Evolutionary conservation across 1,284 basidiomycete genomes (phyloP), one percentile per base, ranked within the genome.

Genomic region (Phellopilus nigrolimitatus): DNA sequence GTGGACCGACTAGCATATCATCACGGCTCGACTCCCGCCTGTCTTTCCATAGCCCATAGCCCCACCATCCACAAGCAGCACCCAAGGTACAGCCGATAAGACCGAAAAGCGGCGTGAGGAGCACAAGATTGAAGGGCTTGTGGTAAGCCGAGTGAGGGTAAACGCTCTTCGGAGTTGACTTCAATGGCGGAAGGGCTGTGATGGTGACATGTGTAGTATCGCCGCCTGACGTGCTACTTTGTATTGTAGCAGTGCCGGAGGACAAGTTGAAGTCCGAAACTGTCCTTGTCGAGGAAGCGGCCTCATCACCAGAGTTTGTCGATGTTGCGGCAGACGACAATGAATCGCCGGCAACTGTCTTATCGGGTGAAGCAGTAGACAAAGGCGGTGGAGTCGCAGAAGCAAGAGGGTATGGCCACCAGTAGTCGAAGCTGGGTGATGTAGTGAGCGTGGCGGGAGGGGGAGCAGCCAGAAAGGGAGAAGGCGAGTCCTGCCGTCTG

Each of bases 161-260:
- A 44, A 42, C 57, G 59, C 38, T 61, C 60, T 24, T 62, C 54
- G 15, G 53, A 49, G 38, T 60, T 39, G 60, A 57, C 19, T 59
- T 63, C 0, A 62, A 57, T 0, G 74, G 70, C n/a, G 74, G 67
- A n/a, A 71, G 59, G 10, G 71, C 71, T 9, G 72, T 68, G 52
- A 71, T 68, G 24, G 61, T 56, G 15, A 62, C 60, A 10, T 62
- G n/a, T 1, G 62, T 54, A 19, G 31, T 2, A 21, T 17, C 12
- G 21, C 8, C 24, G 24, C 34, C 22, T 19, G 8, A 4, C 2
- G 21, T 36, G 4, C 10, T 37, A 15, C 34, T 37, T 37, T 8
- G 1, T 7, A 15, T 17, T 15, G 15, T 7, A n/a, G n/a, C 34
- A 17, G 15, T 15, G 12, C 19, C 34, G 3, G 34, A 37, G 34